These are phyloP conservation scores for Helichrysum umbraculigerum DNA, from an alignment of 129 eudicot genomes.

Conservation along the genomic window DNA sequence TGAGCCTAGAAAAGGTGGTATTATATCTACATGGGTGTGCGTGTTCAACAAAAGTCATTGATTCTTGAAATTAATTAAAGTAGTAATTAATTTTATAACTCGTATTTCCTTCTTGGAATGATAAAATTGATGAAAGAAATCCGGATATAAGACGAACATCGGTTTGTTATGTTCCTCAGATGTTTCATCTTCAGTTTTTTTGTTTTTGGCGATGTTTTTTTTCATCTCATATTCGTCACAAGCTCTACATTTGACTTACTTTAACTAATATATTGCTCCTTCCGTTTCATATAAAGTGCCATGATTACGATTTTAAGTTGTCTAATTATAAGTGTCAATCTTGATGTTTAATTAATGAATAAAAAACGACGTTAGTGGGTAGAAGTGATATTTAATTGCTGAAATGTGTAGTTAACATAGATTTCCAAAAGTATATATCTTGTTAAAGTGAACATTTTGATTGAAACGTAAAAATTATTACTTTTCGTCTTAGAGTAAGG, in stretches of 20 bases:
- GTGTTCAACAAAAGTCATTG: conserved; percentile 45
- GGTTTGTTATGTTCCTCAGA: neutral
- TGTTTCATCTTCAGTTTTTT: conserved; percentile 5
- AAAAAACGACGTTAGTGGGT: too few relatives aligned
- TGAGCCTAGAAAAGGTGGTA: conserved; percentile 7
- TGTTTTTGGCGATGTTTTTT: neutral
- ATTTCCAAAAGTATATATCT: too few relatives aligned
- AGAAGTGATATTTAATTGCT: too few relatives aligned
- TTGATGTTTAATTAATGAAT: too few relatives aligned
- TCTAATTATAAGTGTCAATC: too few relatives aligned
- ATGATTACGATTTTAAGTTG: too few relatives aligned
- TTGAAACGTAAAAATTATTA: neutral
- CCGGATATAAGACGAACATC: conserved; percentile 1
- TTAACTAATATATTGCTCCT: neutral
- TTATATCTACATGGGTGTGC: conserved; percentile 41
- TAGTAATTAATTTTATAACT: neutral
- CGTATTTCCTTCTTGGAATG: conserved; percentile 10
- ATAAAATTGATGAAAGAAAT: conserved; percentile 5
- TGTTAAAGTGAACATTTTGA: too few relatives aligned
- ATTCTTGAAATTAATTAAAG: conserved; percentile 13
- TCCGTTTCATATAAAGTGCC: too few relatives aligned
- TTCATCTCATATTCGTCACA: neutral
- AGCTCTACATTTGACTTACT: conserved; percentile 9
- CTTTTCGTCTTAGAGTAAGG: neutral
- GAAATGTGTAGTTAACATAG: too few relatives aligned